These are phyloP conservation scores for Brachypodium distachyon DNA, from an alignment of 202 grass and related monocot genomes.

Conservation along the genomic window DNA sequence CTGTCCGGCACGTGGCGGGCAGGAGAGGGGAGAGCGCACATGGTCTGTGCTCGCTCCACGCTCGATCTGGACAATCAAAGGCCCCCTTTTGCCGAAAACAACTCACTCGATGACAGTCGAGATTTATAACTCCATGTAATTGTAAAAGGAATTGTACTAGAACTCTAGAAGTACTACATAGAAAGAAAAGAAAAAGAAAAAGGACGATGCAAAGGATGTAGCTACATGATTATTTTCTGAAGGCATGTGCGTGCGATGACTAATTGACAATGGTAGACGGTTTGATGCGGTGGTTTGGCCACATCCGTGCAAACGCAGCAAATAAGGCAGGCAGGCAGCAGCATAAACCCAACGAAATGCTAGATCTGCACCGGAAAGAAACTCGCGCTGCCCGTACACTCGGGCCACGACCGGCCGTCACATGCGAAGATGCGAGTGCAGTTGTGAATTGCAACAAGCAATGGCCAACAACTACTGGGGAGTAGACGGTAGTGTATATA, in stretches of 20 bases:
- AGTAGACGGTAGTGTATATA: no score
- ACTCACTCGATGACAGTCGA: no score
- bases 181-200: no score
- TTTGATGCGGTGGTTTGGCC: not conserved
- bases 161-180: no score
- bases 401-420: conserved; percentile 3
- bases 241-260: no score
- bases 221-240: no score
- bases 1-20: not conserved
- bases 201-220: not conserved
- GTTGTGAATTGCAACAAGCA: not conserved
- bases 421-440: not conserved
- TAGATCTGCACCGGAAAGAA: not conserved
- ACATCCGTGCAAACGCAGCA: not conserved
- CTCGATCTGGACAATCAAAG: not conserved
- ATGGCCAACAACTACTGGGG: conserved; percentile 22
- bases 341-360: not conserved
- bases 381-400: no score
- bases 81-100: no score
- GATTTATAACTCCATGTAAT: no score
- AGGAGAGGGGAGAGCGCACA: not conserved
- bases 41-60: not conserved
- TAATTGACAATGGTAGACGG: not conserved
- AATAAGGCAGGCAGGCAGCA: not conserved
- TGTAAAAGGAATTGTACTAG: no score